Conservation (phyloP, 192 early-diverging fungal species). For the Coemansia reversa region DNA sequence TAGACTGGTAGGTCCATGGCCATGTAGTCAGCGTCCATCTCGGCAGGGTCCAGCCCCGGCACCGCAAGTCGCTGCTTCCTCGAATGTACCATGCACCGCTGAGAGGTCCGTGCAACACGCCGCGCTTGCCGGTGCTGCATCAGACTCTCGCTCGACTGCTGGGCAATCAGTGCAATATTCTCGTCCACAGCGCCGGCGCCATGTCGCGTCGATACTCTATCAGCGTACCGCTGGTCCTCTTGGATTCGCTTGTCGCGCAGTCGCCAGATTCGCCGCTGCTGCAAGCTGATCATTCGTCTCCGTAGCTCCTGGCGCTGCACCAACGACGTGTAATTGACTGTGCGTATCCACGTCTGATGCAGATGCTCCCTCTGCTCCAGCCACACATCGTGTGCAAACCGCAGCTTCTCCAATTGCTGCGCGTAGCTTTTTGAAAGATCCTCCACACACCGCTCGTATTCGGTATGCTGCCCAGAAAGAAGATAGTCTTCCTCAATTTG, state of each 20-base stretch:
- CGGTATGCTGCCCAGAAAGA: constrained; percentile 39
- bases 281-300: constrained; percentile 26
- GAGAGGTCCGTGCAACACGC: constrained; percentile 22
- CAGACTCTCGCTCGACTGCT: constrained; percentile 15
- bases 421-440: constrained; percentile 19
- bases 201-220: constrained; percentile 5
- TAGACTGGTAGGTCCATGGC: constrained; percentile 45
- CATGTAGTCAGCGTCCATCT: constrained; percentile 49
- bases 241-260: constrained; percentile 38
- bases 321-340: constrained; percentile 48
- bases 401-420: constrained; percentile 31
- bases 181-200: constrained; percentile 7
- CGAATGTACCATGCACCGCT: constrained; percentile 36
- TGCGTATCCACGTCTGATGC: constrained; percentile 30
- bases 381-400: constrained; percentile 38
- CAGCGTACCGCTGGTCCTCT: constrained; percentile 27
- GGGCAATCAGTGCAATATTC: constrained; percentile 23
- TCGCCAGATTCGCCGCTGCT: constrained; percentile 42
- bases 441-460: constrained; percentile 39
- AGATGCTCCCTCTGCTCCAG: constrained; percentile 33
- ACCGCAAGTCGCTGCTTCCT: constrained; percentile 38
- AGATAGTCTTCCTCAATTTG: constrained; percentile 48
- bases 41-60: constrained; percentile 33
- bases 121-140: constrained; percentile 34
- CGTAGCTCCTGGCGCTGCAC: constrained; percentile 52